phyloP scores from a whole-genome alignment of 2,329 filamentous ascomycete species.

The Alternaria gaisen region DNA sequence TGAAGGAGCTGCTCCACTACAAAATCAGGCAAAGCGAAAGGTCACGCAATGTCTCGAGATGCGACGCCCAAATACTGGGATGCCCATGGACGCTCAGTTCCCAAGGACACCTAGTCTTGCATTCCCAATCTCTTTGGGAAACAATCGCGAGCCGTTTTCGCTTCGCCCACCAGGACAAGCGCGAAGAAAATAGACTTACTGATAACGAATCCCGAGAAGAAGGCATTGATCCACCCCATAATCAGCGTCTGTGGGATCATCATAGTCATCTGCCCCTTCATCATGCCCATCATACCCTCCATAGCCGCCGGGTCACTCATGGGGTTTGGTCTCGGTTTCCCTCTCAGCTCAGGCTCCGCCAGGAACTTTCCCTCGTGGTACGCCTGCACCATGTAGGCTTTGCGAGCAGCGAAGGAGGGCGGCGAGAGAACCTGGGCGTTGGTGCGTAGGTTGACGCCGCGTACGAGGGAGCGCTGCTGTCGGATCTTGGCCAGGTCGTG shows the following conservation, averaged over 20 bases:
- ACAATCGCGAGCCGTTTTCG: neutral
- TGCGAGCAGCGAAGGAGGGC: conserved; percentile 79
- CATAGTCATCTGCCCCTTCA: conserved; percentile 99
- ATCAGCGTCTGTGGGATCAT: conserved; percentile 98
- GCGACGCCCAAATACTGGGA: neutral
- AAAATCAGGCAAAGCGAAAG: conserved; percentile 7
- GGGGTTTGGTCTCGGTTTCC: conserved; percentile 89
- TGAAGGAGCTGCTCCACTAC: neutral
- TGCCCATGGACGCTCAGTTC: neutral
- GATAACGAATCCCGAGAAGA: conserved; percentile 98
- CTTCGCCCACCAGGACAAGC: neutral
- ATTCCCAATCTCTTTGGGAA: neutral
- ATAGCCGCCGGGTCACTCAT: conserved; percentile 95
- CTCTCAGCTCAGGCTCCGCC: conserved; percentile 85
- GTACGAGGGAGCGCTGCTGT: conserved; percentile 83
- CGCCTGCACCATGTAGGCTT: conserved; percentile 79
- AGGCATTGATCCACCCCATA: conserved; percentile 99
- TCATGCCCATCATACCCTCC: conserved; percentile 99
- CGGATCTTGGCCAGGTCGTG: conserved; percentile 77
- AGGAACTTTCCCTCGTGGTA: conserved; percentile 89
- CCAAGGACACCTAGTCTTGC: neutral
- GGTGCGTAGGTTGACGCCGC: conserved; percentile 82
- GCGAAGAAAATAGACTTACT: conserved; percentile 64
- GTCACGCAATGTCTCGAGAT: neutral
- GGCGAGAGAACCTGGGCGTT: conserved; percentile 84